phyloP scores from a whole-genome alignment of 176 grass and related monocot genomes.

The Oryza rufipogon region DNA sequence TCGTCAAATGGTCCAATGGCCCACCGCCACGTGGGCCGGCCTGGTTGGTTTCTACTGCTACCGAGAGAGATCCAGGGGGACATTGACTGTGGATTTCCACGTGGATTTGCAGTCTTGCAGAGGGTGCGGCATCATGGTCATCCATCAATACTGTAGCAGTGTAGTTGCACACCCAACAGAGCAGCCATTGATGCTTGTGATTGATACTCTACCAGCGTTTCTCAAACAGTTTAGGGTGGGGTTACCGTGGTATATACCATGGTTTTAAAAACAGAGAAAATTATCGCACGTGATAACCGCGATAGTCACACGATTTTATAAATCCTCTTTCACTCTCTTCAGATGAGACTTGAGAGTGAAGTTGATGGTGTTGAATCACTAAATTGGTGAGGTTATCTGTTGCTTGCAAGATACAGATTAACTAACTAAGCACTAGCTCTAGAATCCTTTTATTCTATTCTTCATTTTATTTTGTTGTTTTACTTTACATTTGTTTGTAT shows the following conservation, averaged over 20 bases:
- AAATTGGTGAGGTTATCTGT: background rate
- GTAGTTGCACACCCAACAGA: no score
- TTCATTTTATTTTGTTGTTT: background rate
- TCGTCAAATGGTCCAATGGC: background rate
- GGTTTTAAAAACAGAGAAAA: no score
- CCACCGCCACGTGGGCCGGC: background rate
- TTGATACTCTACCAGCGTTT: background rate
- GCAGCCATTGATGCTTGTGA: no score
- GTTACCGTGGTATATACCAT: no score
- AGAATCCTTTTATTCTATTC: background rate
- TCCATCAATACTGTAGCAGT: background rate
- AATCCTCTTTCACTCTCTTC: no score
- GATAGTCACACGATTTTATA: no score
- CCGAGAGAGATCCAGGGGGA: background rate
- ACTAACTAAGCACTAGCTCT: background rate
- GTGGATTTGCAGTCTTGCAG: background rate
- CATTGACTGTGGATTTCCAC: slow-evolving; percentile 1
- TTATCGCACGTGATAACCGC: no score
- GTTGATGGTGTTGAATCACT: background rate
- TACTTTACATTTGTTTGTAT: background rate
- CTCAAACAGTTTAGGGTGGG: no score
- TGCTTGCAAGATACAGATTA: slow-evolving; percentile 4
- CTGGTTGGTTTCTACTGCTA: background rate
- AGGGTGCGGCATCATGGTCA: background rate
- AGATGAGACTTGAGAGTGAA: background rate